phyloP scores from a whole-genome alignment of 202 grass and related monocot genomes.

The Cymbopogon flexuosus region DNA sequence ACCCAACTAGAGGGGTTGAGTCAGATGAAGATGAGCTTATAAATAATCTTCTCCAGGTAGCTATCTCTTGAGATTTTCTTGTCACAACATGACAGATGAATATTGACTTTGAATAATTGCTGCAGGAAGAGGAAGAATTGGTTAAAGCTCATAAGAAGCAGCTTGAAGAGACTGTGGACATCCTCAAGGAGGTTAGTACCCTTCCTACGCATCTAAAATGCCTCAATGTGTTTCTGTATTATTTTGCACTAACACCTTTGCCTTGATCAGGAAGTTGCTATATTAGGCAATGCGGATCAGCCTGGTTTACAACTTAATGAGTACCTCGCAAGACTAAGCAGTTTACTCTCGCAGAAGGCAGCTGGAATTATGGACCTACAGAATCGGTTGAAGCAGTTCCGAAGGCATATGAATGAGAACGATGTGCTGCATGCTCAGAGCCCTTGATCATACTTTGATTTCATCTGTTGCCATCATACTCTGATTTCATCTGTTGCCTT shows the following conservation, averaged over 20 bases:
- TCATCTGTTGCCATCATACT: constrained; percentile 8
- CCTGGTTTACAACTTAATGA: constrained; percentile 83
- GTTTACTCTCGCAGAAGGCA: constrained; percentile 78
- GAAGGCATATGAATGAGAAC: constrained; percentile 68
- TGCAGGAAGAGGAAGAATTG: constrained; percentile 92
- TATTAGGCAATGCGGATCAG: constrained; percentile 70
- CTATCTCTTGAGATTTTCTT: constrained; percentile 21
- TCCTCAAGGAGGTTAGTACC: constrained; percentile 62
- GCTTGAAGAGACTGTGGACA: constrained; percentile 82
- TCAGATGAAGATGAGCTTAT: constrained; percentile 60
- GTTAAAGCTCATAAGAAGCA: constrained; percentile 77
- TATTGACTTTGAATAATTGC: constrained; percentile 14
- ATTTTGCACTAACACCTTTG: constrained; percentile 33
- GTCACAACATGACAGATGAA: neutral
- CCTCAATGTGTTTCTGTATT: neutral
- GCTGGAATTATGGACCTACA: constrained; percentile 74
- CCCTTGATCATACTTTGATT: constrained; percentile 40
- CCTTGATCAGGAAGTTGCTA: constrained; percentile 72
- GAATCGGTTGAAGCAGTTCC: constrained; percentile 67
- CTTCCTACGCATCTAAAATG: neutral
- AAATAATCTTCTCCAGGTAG: constrained; percentile 70
- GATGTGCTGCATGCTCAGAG: constrained; percentile 52
- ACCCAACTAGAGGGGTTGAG: constrained; percentile 31
- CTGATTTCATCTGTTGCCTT: neutral
- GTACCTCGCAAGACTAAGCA: constrained; percentile 67